Percentiles rank a stretch among this genome's conserved stretches.
Evolutionary conservation across 495 filamentous ascomycete species (phyloP).

Genomic region (Immersiella caudata): DNA sequence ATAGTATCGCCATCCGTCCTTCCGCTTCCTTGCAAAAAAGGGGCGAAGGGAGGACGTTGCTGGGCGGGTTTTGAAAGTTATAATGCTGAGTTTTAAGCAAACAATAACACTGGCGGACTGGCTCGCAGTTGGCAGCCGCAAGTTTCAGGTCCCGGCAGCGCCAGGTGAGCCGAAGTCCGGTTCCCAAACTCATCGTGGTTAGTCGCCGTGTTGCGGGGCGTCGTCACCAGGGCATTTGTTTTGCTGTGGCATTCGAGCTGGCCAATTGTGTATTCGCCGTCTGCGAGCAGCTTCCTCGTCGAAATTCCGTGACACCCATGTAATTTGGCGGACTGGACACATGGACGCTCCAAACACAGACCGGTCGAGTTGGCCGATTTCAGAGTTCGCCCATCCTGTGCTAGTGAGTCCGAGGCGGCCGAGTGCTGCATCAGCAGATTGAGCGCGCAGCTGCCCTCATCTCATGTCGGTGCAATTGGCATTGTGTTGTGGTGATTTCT

Average conservation of each 20-base stretch:
- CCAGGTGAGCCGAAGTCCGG: conserved; percentile 2
- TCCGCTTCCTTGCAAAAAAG: conserved; percentile 26
- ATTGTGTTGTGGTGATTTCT: not conserved
- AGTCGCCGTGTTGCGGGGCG: not conserved
- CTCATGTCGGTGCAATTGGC: not conserved
- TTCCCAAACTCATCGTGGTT: not conserved
- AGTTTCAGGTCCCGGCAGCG: conserved; percentile 7
- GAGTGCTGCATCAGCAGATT: conserved; percentile 7
- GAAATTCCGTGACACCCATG: not conserved
- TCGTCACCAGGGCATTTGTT: not conserved
- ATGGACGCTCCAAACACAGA: not conserved
- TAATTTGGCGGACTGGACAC: not conserved
- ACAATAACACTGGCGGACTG: conserved; percentile 29
- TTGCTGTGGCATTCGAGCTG: not conserved
- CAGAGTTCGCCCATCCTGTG: conserved; percentile 2
- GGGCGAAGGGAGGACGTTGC: not conserved
- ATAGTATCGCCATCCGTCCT: not conserved
- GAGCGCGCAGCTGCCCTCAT: conserved; percentile 6
- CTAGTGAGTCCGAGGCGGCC: not conserved
- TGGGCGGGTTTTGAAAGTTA: conserved; percentile 2
- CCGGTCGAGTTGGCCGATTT: conserved; percentile 4
- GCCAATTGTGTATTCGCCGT: not conserved
- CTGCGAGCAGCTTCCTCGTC: not conserved
- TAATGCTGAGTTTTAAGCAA: conserved; percentile 27
- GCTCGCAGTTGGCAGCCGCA: conserved; percentile 18